Evolutionary conservation across 2,329 filamentous ascomycete genomes (phyloP), one percentile per base, ranked within the genome.

Genomic region (Aaosphaeria arxii): DNA sequence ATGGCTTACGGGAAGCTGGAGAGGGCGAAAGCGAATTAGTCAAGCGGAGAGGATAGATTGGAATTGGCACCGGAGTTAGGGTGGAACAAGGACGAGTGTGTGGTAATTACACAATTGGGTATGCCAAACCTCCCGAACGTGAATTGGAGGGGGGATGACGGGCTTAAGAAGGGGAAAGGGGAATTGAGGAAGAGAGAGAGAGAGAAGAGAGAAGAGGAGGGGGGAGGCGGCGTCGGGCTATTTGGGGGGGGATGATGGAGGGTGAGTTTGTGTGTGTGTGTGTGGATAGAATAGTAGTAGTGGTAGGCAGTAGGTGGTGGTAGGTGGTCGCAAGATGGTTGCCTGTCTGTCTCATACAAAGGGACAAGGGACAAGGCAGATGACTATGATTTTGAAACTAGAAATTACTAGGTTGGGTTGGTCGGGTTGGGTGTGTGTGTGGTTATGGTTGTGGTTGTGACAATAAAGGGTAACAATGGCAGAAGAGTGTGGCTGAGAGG

Each of bases 11-110:
- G 45, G 51, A 60, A 53, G 50, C 36, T 42, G 44, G 47, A 40
- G 29, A 35, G 38, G 17, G 17, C 17, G 17, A 24, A 40, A 13
- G 48, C 40, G 40, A 53, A 59, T 62, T 62, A 61, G 51, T 60
- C 48, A 57, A 48, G 54, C 55, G 46, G 48, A 9, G 45, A 33
- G 17, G 31, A 33, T 43, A 49, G 46, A 43, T 42, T 41, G 48
- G 33, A 51, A 51, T 52, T 56, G 57, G 50, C 43, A 38, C 43
- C 59, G 61, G 62, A 64, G 61, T 59, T 60, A 57, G 58, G 56
- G 55, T 53, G 56, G 56, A 40, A 24, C 48, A 48, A 42, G 43
- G 43, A 24, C 17, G 17, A 24, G 17, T 24, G 17, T 24, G 17
- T 24, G 17, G 17, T 24, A 36, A n/a, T 36, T 36, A 46, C 51